Base-by-base conservation (phyloP, 2,329 filamentous ascomycete species). In the Ophiocordyceps camponoti-leonardi region DNA sequence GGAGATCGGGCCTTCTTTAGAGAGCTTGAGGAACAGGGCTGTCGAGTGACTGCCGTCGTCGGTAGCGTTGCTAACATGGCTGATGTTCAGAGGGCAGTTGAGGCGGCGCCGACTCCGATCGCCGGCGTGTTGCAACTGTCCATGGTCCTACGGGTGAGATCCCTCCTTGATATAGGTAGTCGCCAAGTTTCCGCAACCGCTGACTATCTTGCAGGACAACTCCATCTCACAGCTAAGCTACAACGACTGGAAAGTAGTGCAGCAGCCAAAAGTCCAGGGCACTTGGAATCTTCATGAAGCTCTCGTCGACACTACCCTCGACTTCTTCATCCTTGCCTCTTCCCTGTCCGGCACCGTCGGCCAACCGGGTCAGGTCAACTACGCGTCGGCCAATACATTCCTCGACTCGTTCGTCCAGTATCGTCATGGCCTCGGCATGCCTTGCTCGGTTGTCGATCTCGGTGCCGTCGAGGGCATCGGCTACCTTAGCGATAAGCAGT, bases 61-160 rank as follows among this genome's bases (percentile, higher is more conserved):
- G 46, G 49, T 5, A 46, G 42, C 14, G 49, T 49, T 8, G 43
- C 42, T 5, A 31, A 40, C 12, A 8, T 46, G 10, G 31, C 42
- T 11, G 48, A 50, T 37, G 48, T 51, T 2, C 37, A 39, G 16
- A 33, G 42, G 16, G 48, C 46, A 13, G 41, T 51, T 5, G 18
- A 39, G 23, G 41, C 44, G 10, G 49, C 46, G 46, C 16, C 62
- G 51, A 59, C 61, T 5, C 54, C 55, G 0, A 55, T 66, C 22
- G 56, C 49, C 0, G 63, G 64, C 35, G 61, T 66, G 7, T 54
- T 56, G 2, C 57, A 65, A 23, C 61, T 61, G 8, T 61, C 62
- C 2, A 59, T 64, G 56, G 54, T 65, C 7, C 28, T 48, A 2
- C 41, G 44, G 19, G 49, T 49, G 43, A 39, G 37, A 3, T 28